phyloP scores from a whole-genome alignment of 2,329 filamentous ascomycete species.

The Ilyonectria destructans region DNA sequence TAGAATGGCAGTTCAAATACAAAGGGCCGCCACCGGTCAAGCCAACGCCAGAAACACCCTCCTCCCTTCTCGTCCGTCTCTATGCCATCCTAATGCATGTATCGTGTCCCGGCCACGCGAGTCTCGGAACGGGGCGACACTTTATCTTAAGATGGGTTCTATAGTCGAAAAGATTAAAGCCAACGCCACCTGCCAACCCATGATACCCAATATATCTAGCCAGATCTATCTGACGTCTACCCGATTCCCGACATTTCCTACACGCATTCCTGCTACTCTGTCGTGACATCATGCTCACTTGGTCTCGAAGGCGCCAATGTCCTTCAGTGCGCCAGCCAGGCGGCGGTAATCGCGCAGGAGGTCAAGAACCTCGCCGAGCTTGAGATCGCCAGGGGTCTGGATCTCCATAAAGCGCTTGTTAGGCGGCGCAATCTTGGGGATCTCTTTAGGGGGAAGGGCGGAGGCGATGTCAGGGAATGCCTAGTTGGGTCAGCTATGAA shows the following conservation, averaged over 20 bases:
- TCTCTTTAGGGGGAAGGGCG: conserved; percentile 69
- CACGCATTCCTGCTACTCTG: conserved; percentile 1
- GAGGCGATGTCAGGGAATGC: conserved; percentile 74
- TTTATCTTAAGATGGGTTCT: conserved; percentile 21
- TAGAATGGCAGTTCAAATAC: conserved; percentile 23
- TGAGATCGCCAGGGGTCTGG: conserved; percentile 79
- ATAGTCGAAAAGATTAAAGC: conserved; percentile 23
- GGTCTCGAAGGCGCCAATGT: conserved; percentile 73
- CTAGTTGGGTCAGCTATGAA: conserved; percentile 54
- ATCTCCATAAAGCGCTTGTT: conserved; percentile 82
- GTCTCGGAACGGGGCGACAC: background rate
- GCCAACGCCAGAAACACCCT: conserved; percentile 21
- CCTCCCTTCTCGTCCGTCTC: background rate
- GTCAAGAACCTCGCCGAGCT: conserved; percentile 80
- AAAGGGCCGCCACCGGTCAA: conserved; percentile 22
- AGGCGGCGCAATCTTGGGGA: conserved; percentile 74
- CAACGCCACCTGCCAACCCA: conserved; percentile 13
- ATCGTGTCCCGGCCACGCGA: background rate
- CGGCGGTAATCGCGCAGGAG: conserved; percentile 83
- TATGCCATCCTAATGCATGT: background rate
- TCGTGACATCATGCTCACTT: conserved; percentile 44
- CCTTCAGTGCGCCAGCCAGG: conserved; percentile 76
- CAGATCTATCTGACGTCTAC: conserved; percentile 2
- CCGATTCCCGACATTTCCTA: background rate
- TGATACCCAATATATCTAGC: conserved; percentile 4